Evolutionary conservation across 2,329 filamentous ascomycete species (phyloP).

Genomic region (Allantophomopsis cytisporea): DNA sequence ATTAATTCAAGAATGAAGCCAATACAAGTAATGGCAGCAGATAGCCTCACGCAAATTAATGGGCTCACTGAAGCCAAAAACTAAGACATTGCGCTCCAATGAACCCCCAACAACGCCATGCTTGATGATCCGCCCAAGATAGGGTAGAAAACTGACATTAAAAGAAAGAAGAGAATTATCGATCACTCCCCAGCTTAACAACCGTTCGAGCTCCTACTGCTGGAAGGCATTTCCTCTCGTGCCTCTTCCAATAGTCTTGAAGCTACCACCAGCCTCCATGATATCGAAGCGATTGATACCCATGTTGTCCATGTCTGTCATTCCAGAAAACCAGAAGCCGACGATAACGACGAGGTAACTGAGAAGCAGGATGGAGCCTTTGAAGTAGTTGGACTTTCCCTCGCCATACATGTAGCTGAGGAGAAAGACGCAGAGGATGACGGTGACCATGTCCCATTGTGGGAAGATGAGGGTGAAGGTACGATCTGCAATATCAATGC

Average conservation of each 20-base stretch:
- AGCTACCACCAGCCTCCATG: constrained; percentile 16
- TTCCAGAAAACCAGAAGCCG: constrained; percentile 77
- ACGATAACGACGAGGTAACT: constrained; percentile 86
- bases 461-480: constrained; percentile 87
- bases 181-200: too few relatives aligned
- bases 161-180: too few relatives aligned
- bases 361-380: constrained; percentile 86
- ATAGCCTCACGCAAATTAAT: too few relatives aligned
- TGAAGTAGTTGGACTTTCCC: constrained; percentile 99
- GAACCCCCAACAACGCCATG: too few relatives aligned
- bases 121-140: too few relatives aligned
- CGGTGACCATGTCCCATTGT: constrained; percentile 97
- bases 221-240: constrained; percentile 17
- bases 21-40: too few relatives aligned
- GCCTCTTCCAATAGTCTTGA: constrained; percentile 17
- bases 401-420: constrained; percentile 97
- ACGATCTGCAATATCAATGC: constrained; percentile 38
- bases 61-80: too few relatives aligned
- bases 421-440: constrained; percentile 90
- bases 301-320: constrained; percentile 17
- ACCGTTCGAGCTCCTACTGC: constrained; percentile 4
- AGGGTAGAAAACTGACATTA: too few relatives aligned
- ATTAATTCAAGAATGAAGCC: too few relatives aligned
- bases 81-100: too few relatives aligned
- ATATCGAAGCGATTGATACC: constrained; percentile 18